Base-by-base conservation (phyloP, 768 basidiomycete genomes). In the Naematelia encephala region DNA sequence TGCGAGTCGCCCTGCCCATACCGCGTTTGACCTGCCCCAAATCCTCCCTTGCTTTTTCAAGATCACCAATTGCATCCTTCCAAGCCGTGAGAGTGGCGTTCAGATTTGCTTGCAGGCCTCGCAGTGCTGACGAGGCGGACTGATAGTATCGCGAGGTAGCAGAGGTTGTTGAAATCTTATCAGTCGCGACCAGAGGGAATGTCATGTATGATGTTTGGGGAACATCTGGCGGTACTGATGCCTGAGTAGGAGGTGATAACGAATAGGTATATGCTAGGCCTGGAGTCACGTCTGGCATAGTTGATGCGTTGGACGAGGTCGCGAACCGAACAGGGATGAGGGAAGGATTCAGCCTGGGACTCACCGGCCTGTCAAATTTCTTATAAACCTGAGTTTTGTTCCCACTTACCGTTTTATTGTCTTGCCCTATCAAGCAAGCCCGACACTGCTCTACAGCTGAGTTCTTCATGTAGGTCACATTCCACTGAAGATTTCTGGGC, bases 11-110 rank as follows among this genome's bases (percentile, higher is more conserved):
- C 48, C 62, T 61, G 1, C 70, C 70, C 26, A 56, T 62, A 1
- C 70, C 70, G 45, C 61, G 59, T 4, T 14, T 68, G 5, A 73
- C 59, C 49, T 60, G 61, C 1, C 71, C 71, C 3, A 60, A 23
- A 60, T 67, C 62, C 55, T 72, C 71, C 52, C 68, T 70, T 16
- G 12, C 54, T 49, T 70, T 73, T 47, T 69, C 67, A 5, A 23
- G 11, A 47, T 73, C 66, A 12, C 69, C 70, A 16, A 72, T 58
- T 3, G 59, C 65, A 42, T 75, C 70, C 54, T 75, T 70, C 69
- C 69, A 74, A 3, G 44, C 25, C 4, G 69, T 74, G 34, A 74
- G 30, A 21, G 11, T 43, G 10, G 57, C 70, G 28, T 71, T 74
- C 30, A 74, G 55, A 2, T 58, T 39, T 19, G 30, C n/a, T 51